phyloP scores from a whole-genome alignment of 805 yeast species.

The Yarrowia phangngaensis region DNA sequence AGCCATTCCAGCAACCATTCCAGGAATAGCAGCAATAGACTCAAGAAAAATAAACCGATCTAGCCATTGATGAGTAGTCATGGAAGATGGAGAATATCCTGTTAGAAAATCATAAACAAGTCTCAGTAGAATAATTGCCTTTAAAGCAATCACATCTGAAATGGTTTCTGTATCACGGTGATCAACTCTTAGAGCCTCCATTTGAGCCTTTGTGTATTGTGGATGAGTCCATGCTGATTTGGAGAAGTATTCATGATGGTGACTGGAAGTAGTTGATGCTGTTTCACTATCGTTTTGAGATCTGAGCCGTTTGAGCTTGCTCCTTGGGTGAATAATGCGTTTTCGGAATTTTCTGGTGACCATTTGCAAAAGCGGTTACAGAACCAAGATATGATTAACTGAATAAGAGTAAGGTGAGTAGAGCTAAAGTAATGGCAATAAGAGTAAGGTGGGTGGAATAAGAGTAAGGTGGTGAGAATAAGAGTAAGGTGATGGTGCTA shows the following conservation, averaged over 20 bases:
- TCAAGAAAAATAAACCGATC: slow-evolving; percentile 58
- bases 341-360: no score
- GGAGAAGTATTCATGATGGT: slow-evolving; percentile 26
- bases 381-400: no score
- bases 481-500: no score
- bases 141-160: slow-evolving; percentile 44
- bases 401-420: no score
- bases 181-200: slow-evolving; percentile 46
- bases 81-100: slow-evolving; percentile 54
- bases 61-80: slow-evolving; percentile 64
- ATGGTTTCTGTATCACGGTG: slow-evolving; percentile 49
- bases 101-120: slow-evolving; percentile 57
- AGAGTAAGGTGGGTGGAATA: no score
- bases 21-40: slow-evolving; percentile 74
- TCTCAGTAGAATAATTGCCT: slow-evolving; percentile 47
- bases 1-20: slow-evolving; percentile 68
- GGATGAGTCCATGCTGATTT: slow-evolving; percentile 46
- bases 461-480: no score
- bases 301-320: no score
- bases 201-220: slow-evolving; percentile 39
- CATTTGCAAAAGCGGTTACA: no score
- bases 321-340: no score
- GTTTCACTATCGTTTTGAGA: no score
- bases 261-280: slow-evolving; percentile 1
- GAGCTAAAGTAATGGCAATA: no score